A percentile compares a stretch with the other conserved stretches of the same genome.
phyloP scores from a whole-genome alignment of 805 yeast species.

The Saccharomycopsis javanensis region DNA sequence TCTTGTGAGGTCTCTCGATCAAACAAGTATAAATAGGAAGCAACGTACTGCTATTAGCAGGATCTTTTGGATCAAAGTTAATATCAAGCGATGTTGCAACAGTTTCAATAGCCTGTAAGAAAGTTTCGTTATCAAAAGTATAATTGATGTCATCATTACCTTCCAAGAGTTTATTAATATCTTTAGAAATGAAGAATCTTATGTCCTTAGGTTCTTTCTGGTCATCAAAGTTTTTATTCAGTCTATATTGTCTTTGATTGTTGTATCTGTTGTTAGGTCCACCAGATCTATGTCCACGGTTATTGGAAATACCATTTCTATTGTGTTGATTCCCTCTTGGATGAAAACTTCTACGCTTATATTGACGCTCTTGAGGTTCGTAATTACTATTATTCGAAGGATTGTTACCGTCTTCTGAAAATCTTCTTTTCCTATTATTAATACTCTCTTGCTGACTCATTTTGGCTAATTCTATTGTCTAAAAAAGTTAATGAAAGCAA shows the following conservation, averaged over 20 bases:
- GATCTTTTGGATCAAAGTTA: background rate
- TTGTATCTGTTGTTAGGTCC: background rate
- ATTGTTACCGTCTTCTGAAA: background rate
- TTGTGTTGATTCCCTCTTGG: background rate
- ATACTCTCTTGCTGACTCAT: background rate
- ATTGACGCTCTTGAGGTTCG: background rate
- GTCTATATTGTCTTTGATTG: background rate
- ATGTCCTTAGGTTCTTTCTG: background rate
- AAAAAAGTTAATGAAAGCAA: too few relatives aligned
- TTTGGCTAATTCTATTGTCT: too few relatives aligned
- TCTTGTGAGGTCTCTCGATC: conserved; percentile 86
- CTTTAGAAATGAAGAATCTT: background rate
- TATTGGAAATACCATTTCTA: background rate
- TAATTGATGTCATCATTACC: background rate
- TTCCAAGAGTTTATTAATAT: background rate
- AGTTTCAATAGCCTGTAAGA: background rate
- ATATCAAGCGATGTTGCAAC: conserved; percentile 1
- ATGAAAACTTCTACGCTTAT: background rate
- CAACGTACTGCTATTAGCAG: background rate
- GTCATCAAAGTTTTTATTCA: background rate
- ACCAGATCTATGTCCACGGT: background rate
- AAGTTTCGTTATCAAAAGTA: background rate
- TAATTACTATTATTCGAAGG: background rate
- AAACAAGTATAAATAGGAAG: conserved; percentile 62
- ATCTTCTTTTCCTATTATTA: background rate